These are phyloP conservation scores for Botrytis sinoallii DNA, from an alignment of 2,329 filamentous ascomycete genomes.

Conservation along the genomic window DNA sequence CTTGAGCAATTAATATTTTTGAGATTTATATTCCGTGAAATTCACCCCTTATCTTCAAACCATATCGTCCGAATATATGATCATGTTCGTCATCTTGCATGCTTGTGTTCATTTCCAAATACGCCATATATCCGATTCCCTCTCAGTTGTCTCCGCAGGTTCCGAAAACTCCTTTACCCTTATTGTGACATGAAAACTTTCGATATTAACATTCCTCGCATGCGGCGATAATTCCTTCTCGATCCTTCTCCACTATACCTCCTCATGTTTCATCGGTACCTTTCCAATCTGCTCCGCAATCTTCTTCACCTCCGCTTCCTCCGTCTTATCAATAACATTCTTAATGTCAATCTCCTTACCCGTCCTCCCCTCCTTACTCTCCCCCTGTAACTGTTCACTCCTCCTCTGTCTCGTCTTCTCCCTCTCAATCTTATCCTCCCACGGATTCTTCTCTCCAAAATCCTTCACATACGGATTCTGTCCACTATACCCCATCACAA, in stretches of 20 bases:
- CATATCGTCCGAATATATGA: background rate
- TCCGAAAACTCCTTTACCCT: constrained; percentile 12
- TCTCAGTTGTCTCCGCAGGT: background rate
- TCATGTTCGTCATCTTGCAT: background rate
- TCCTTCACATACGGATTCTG: constrained; percentile 32
- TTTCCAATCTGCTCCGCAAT: constrained; percentile 17
- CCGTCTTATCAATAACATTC: constrained; percentile 2
- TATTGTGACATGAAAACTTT: background rate
- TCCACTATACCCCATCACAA: constrained; percentile 31
- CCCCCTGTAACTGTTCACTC: background rate
- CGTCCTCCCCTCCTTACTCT: constrained; percentile 16
- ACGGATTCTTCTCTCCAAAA: constrained; percentile 24
- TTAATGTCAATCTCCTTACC: background rate
- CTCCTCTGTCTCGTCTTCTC: constrained; percentile 20
- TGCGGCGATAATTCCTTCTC: background rate
- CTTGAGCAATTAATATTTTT: background rate
- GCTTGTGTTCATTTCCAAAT: background rate
- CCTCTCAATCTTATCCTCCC: constrained; percentile 26
- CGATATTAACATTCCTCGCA: background rate
- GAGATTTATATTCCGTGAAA: background rate
- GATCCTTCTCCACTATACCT: background rate
- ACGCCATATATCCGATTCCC: constrained; percentile 2
- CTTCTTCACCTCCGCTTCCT: constrained; percentile 16
- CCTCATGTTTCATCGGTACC: constrained; percentile 1
- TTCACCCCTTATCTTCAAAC: background rate